These are phyloP conservation scores for Volvox africanus DNA, from an alignment of 139 green algal species.

Conservation along the genomic window DNA sequence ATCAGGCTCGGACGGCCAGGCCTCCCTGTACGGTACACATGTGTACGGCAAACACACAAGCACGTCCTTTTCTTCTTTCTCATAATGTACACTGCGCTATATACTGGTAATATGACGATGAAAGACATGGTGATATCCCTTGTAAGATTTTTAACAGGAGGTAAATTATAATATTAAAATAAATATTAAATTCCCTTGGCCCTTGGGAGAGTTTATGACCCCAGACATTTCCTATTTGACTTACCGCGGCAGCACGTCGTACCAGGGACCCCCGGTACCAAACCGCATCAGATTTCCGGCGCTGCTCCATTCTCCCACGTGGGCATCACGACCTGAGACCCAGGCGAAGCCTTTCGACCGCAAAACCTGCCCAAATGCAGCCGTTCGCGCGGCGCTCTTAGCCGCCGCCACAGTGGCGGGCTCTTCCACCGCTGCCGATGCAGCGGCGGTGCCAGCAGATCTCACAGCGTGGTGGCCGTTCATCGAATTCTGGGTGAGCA, in stretches of 20 bases:
- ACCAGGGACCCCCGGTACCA: slow-evolving; percentile 78
- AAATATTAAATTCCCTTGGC: too few relatives aligned
- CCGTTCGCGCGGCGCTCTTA: slow-evolving; percentile 20
- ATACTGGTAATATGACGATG: too few relatives aligned
- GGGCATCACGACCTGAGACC: slow-evolving; percentile 69
- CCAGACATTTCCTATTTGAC: neutral
- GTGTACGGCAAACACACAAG: too few relatives aligned
- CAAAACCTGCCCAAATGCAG: slow-evolving; percentile 58
- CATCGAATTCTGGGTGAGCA: neutral
- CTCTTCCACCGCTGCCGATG: neutral
- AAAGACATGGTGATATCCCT: too few relatives aligned
- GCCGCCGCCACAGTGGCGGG: slow-evolving; percentile 23
- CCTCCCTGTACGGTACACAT: slow-evolving; percentile 51
- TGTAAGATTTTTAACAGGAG: too few relatives aligned
- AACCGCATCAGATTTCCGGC: slow-evolving; percentile 75
- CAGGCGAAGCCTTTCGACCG: slow-evolving; percentile 86
- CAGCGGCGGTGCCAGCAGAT: neutral
- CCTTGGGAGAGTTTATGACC: too few relatives aligned
- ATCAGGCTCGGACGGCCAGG: slow-evolving; percentile 61
- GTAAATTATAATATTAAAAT: too few relatives aligned
- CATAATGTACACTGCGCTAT: too few relatives aligned
- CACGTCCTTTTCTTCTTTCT: too few relatives aligned
- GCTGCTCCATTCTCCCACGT: slow-evolving; percentile 79
- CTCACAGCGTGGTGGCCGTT: neutral
- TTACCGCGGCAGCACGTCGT: slow-evolving; percentile 69